Evolutionary conservation across 768 basidiomycete genomes (phyloP).

Genomic region (Epithele typhae): DNA sequence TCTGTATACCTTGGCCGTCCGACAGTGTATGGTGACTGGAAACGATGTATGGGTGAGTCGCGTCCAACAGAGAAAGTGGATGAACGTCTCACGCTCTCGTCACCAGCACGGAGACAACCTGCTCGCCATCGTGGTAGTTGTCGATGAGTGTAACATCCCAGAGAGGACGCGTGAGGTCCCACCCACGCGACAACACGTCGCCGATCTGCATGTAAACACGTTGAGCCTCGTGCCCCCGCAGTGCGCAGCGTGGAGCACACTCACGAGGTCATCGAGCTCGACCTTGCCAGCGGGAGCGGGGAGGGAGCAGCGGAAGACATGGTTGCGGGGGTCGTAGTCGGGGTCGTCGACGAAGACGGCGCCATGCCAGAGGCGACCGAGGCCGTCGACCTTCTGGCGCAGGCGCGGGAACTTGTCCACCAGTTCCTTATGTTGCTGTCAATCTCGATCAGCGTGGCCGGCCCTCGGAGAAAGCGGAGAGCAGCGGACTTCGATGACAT

Average conservation of each 20-base stretch:
- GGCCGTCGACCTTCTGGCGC: slow-evolving; percentile 13
- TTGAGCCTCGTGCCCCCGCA: no score
- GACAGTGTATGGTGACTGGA: slow-evolving; percentile 20
- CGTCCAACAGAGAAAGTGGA: no score
- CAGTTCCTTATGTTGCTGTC: slow-evolving; percentile 7
- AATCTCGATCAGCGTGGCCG: neutral
- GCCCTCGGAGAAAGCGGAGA: neutral
- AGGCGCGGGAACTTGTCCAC: slow-evolving; percentile 18
- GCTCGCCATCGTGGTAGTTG: slow-evolving; percentile 21
- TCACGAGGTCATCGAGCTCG: slow-evolving; percentile 18
- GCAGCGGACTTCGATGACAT: slow-evolving; percentile 1
- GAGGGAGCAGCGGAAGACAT: slow-evolving; percentile 12
- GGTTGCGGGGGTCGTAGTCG: slow-evolving; percentile 14
- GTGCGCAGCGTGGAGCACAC: neutral
- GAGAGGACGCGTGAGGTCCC: slow-evolving; percentile 17
- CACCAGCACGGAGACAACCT: slow-evolving; percentile 16
- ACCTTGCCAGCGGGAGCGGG: slow-evolving; percentile 20
- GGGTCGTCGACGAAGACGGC: slow-evolving; percentile 21
- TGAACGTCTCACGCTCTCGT: slow-evolving; percentile 14
- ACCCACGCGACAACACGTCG: slow-evolving; percentile 18
- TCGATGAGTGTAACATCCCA: slow-evolving; percentile 20
- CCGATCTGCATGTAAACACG: slow-evolving; percentile 16
- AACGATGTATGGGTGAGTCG: neutral
- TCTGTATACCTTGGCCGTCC: slow-evolving; percentile 20
- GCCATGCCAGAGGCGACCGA: slow-evolving; percentile 18